These are phyloP conservation scores for Suillus cothurnatus DNA, from an alignment of 768 basidiomycete genomes.

Conservation along the genomic window DNA sequence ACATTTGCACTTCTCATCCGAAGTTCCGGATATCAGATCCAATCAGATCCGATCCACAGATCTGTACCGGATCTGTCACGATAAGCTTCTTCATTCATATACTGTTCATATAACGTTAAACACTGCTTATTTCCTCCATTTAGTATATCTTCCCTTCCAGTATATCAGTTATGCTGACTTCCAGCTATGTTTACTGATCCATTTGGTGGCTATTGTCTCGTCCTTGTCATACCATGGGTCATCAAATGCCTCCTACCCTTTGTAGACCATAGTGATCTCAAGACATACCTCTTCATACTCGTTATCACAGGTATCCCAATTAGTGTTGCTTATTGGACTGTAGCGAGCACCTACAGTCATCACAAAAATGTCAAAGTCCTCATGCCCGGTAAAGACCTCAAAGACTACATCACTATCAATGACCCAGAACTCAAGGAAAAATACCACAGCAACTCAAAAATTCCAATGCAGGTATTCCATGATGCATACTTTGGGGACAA, in stretches of 20 bases:
- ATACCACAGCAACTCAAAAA: slow-evolving; percentile 86
- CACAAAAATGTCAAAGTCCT: slow-evolving; percentile 84
- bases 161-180: too few relatives aligned
- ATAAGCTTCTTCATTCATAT: too few relatives aligned
- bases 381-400: slow-evolving; percentile 83
- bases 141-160: too few relatives aligned
- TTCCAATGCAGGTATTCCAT: slow-evolving; percentile 97
- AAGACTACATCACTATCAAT: slow-evolving; percentile 89
- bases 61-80: too few relatives aligned
- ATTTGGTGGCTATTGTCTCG: slow-evolving; percentile 36
- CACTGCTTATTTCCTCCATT: too few relatives aligned
- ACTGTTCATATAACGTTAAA: too few relatives aligned
- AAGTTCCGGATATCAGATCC: too few relatives aligned
- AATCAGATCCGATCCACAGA: too few relatives aligned
- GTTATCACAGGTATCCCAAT: slow-evolving; percentile 74
- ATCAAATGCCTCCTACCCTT: slow-evolving; percentile 82
- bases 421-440: slow-evolving; percentile 77
- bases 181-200: too few relatives aligned
- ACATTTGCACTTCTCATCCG: too few relatives aligned
- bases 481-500: slow-evolving; percentile 98
- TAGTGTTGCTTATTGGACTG: slow-evolving; percentile 85
- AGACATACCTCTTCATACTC: slow-evolving; percentile 82
- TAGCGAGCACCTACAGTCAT: slow-evolving; percentile 80
- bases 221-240: slow-evolving; percentile 82
- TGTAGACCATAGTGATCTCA: slow-evolving; percentile 82